Evolutionary conservation across 441 rosid species (phyloP).

Genomic region (Eruca vesicaria): DNA sequence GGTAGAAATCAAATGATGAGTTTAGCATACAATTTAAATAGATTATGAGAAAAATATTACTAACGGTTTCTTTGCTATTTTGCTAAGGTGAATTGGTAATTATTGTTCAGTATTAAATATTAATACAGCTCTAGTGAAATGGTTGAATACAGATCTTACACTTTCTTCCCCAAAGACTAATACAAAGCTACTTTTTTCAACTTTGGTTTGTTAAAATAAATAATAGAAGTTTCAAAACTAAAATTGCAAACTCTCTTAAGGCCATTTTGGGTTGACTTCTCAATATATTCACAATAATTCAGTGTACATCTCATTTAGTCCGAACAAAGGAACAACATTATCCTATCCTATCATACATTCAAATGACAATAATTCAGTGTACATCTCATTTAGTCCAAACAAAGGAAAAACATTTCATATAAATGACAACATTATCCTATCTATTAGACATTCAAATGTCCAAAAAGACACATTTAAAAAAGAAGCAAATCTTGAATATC

Average conservation of each 20-base stretch:
- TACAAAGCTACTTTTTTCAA: background rate
- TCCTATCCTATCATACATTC: constrained; percentile 25
- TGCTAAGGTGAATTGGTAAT: too few species aligned
- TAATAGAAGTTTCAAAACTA: background rate
- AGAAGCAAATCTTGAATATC: background rate
- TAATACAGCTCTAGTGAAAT: too few species aligned
- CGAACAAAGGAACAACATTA: constrained; percentile 24
- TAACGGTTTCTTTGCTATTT: too few species aligned
- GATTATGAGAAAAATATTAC: background rate
- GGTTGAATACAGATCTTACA: too few species aligned
- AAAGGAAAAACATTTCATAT: constrained; percentile 9
- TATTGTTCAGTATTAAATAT: too few species aligned
- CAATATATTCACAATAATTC: background rate
- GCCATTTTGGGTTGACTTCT: background rate
- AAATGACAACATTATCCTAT: constrained; percentile 29
- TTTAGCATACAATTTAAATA: background rate
- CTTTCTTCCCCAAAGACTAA: background rate
- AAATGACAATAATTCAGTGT: background rate
- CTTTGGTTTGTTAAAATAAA: background rate
- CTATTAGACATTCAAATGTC: constrained; percentile 17
- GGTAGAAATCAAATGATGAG: background rate
- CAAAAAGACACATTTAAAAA: background rate
- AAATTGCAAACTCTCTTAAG: background rate
- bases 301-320: constrained; percentile 25
- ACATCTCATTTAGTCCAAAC: constrained; percentile 25